These are phyloP conservation scores for Annulohypoxylon truncatum DNA, from an alignment of 2,329 filamentous ascomycete genomes.

Conservation along the genomic window DNA sequence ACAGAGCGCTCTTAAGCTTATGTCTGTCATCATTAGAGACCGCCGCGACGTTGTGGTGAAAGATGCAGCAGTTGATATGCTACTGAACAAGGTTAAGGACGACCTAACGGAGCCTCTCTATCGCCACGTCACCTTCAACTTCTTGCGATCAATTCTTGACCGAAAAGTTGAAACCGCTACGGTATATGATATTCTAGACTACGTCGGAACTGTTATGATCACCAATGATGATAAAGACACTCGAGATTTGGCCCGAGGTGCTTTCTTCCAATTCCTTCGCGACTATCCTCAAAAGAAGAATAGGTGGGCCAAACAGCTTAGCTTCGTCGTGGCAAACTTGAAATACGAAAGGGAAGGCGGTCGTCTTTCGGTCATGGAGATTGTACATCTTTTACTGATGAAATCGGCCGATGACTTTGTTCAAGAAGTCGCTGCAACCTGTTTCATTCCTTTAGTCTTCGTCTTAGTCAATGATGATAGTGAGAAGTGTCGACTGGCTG, in stretches of 20 bases:
- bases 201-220: slow-evolving; percentile 92
- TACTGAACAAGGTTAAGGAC: slow-evolving; percentile 83
- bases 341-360: slow-evolving; percentile 91
- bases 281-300: slow-evolving; percentile 94
- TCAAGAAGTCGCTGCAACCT: slow-evolving; percentile 82
- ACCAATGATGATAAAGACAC: slow-evolving; percentile 93
- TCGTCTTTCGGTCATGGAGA: slow-evolving; percentile 91
- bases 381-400: slow-evolving; percentile 84
- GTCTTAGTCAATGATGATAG: slow-evolving; percentile 90
- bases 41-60: slow-evolving; percentile 79
- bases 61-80: slow-evolving; percentile 82
- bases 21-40: slow-evolving; percentile 87
- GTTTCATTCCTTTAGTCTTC: slow-evolving; percentile 88
- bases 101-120: slow-evolving; percentile 93
- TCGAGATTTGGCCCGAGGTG: slow-evolving; percentile 85
- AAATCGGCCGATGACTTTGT: slow-evolving; percentile 86
- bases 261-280: slow-evolving; percentile 93
- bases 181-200: slow-evolving; percentile 92
- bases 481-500: slow-evolving; percentile 84
- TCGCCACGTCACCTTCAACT: slow-evolving; percentile 94
- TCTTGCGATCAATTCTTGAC: slow-evolving; percentile 86
- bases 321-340: slow-evolving; percentile 89
- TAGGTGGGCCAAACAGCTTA: slow-evolving; percentile 88
- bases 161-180: slow-evolving; percentile 86
- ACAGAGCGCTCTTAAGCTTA: slow-evolving; percentile 88